phyloP scores from a whole-genome alignment of 179 eudicot genomes.

The Beta macrorhiza region DNA sequence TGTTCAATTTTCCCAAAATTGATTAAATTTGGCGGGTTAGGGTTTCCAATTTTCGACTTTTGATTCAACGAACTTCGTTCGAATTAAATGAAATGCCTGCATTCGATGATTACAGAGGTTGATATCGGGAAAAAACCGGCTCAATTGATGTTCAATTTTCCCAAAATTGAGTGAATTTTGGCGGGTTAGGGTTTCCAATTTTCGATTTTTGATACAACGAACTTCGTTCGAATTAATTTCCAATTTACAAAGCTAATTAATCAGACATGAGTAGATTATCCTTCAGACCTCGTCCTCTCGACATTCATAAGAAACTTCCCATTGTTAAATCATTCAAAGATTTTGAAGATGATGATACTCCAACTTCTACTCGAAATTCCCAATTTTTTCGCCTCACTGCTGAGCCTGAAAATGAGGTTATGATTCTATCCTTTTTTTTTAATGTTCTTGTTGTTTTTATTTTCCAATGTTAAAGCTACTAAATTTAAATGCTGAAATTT shows the following conservation, averaged over 20 bases:
- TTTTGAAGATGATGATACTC: conserved; percentile 88
- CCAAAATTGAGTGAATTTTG: not conserved
- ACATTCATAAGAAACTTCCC: conserved; percentile 94
- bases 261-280: conserved; percentile 79
- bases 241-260: not conserved
- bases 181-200: conserved; percentile 13
- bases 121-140: too few relatives aligned
- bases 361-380: conserved; percentile 73
- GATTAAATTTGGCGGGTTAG: not conserved
- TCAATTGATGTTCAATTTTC: not conserved
- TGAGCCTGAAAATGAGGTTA: conserved; percentile 79
- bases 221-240: not conserved
- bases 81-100: not conserved
- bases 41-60: not conserved
- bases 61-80: not conserved
- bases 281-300: conserved; percentile 92
- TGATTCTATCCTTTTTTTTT: not conserved
- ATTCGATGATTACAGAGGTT: not conserved
- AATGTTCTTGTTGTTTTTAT: not conserved
- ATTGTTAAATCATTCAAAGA: conserved; percentile 85
- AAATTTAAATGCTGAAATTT: not conserved
- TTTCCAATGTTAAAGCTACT: not conserved
- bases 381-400: conserved; percentile 70
- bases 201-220: not conserved
- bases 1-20: not conserved